Evolutionary conservation across 208 protist genomes (phyloP), one percentile per base, ranked within the genome.

Genomic region (Wallacemonas rigidus): DNA sequence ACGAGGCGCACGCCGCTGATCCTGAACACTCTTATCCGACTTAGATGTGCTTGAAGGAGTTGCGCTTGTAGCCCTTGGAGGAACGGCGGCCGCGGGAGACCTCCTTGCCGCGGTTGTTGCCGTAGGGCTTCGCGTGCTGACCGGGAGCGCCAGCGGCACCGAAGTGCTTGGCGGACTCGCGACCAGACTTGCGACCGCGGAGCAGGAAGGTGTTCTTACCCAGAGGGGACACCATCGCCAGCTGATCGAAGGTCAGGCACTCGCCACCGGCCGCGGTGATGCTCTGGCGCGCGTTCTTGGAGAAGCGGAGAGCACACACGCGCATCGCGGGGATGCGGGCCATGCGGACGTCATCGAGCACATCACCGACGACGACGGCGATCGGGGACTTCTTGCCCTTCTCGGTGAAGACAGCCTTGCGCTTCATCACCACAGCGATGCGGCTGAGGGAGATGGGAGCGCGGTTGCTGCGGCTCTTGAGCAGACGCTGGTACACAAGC

Each of bases 221-320:
- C 47, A 91, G 99, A 63, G 99, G 99, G 44, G 91, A 83, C 38
- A 95, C 76, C 76, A 99, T 93, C 56, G 85, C 83, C 69, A 90
- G 87, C 82, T 99, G 98, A 85, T 99, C 99, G 72, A 99, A 99
- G 71, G 99, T 99, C 47, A 99, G 84, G 90, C 88, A 94, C 89
- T 99, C 94, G 74, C 99, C 99, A 73, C 99, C 99, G 47, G 98
- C 98, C 50, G 97, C 97, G 51, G 97, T 77, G 83, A 99, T 99
- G 87, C 98, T 96, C 57, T 97, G 93, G 83, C 98, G 98, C 64
- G 99, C 99, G 72, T 85, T 94, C 79, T 99, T 97, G 69, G 99
- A 99, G 91, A 99, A 98, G 77, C 93, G 93, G 50, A 99, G 98
- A 48, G 99, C 99, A 89, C 95, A 98, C 61, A 99, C 92, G 58